Evolutionary conservation across 139 green algal genomes (phyloP).

Genomic region (Chlamydomonas schloesseri): DNA sequence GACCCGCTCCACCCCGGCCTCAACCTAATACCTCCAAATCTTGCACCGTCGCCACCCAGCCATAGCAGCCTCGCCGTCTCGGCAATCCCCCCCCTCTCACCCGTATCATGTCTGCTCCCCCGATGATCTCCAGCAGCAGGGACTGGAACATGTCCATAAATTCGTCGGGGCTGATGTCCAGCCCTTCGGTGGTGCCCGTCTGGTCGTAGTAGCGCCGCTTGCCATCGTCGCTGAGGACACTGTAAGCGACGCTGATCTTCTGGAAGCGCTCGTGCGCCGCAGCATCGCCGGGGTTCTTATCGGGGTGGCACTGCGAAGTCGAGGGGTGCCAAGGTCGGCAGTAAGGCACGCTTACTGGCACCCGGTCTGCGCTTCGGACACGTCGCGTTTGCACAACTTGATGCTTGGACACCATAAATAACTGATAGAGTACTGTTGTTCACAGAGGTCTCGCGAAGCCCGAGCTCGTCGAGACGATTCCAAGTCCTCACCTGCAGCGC

Average conservation of each 20-base stretch:
- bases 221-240: conserved; percentile 48
- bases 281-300: conserved; percentile 60
- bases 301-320: conserved; percentile 60
- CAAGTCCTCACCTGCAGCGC: conserved; percentile 36
- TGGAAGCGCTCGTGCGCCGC: conserved; percentile 58
- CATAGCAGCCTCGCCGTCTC: too few species aligned
- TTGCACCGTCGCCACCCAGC: too few species aligned
- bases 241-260: conserved; percentile 58
- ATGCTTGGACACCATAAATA: too few species aligned
- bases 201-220: conserved; percentile 61
- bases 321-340: too few species aligned
- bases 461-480: too few species aligned
- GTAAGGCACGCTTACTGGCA: too few species aligned
- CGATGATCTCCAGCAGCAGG: conserved; percentile 39
- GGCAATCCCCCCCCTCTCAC: conserved; percentile 46
- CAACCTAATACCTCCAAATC: too few species aligned
- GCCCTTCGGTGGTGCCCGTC: conserved; percentile 31
- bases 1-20: too few species aligned
- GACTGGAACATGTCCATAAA: conserved; percentile 49
- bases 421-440: too few species aligned
- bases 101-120: conserved; percentile 29
- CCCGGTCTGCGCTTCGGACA: too few species aligned
- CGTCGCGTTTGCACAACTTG: too few species aligned
- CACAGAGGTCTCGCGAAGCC: too few species aligned
- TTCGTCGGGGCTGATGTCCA: conserved; percentile 42